Base-by-base conservation (phyloP, 768 basidiomycete species). In the Dacryopinax spathularia region DNA sequence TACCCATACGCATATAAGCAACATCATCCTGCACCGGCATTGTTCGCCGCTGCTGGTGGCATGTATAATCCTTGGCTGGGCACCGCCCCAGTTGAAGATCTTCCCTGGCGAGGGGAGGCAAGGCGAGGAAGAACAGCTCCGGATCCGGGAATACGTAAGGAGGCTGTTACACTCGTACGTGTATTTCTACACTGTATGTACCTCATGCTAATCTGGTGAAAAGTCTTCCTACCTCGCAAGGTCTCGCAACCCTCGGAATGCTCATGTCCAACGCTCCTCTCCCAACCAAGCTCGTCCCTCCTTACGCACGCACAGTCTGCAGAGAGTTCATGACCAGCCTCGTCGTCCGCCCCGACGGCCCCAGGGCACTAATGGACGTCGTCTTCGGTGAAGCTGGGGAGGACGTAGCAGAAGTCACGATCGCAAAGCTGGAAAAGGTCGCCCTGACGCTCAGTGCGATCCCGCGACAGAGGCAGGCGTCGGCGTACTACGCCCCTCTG, bases 391-490 rank as follows among this genome's bases (percentile, higher is more conserved):
- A 85, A 41, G 80, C 81, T 34, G 64, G 65, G n/a, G 82, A 83
- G 20, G 66, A 65, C 1, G 70, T 73, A 0, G 67, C 69, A 0
- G 76, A 72, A 7, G 82, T 82, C 2, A 56, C 79, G 1, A 69
- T 89, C 2, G 82, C 87, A 65, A 89, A 87, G 70, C 77, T 92
- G 31, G 86, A 91, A 64, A 85, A 86, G 63, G 77, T 91, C 33
- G 79, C 88, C 20, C 77, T 76, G 5, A 78, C 89, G 20, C 70
- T 96, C 60, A 77, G 76, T 41, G 75, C 83, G n/a, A 77, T 85
- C 13, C 91, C 91, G 0, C 72, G 79, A 0, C 77, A 75, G 13
- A 80, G 82, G 73, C 72, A 76, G 7, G 71, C 80, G 15, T 76
- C 84, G 75, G 79, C 79, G 16, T 91, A 89, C 70, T 87, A 82